Percentiles rank a stretch among this genome's conserved stretches.
Evolutionary conservation across 2,329 filamentous ascomycete species (phyloP).

Genomic region (Epichloe sibirici): DNA sequence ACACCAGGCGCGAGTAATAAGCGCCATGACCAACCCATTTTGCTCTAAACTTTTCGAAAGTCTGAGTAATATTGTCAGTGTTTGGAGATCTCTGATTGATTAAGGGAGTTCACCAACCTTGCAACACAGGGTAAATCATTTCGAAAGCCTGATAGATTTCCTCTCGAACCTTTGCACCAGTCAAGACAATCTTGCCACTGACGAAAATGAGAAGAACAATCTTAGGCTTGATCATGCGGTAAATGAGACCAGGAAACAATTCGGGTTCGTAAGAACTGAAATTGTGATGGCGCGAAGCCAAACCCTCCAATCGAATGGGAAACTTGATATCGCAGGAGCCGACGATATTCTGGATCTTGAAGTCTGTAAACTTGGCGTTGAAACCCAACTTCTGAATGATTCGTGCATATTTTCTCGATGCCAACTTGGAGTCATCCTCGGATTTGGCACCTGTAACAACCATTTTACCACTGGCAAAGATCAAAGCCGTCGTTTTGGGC

Average conservation of each 20-base stretch:
- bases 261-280: slow-evolving; percentile 99
- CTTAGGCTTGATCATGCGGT: slow-evolving; percentile 99
- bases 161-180: slow-evolving; percentile 93
- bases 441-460: slow-evolving; percentile 97
- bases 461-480: slow-evolving; percentile 99
- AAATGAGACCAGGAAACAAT: slow-evolving; percentile 96
- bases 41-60: slow-evolving; percentile 43
- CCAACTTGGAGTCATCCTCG: slow-evolving; percentile 94
- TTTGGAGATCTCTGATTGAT: neutral
- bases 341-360: slow-evolving; percentile 99
- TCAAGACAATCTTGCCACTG: slow-evolving; percentile 94
- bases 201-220: slow-evolving; percentile 97
- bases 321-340: slow-evolving; percentile 99
- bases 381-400: slow-evolving; percentile 99
- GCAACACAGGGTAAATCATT: slow-evolving; percentile 92
- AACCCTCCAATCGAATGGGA: slow-evolving; percentile 88
- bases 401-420: slow-evolving; percentile 91
- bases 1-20: slow-evolving; percentile 4
- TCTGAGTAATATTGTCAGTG: slow-evolving; percentile 22
- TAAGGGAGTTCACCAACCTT: slow-evolving; percentile 43
- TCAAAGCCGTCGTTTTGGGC: slow-evolving; percentile 93
- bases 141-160: slow-evolving; percentile 97
- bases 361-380: slow-evolving; percentile 98
- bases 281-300: slow-evolving; percentile 95
- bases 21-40: slow-evolving; percentile 5